Evolutionary conservation across 768 basidiomycete species (phyloP).

Genomic region (Mycena rebaudengoi): DNA sequence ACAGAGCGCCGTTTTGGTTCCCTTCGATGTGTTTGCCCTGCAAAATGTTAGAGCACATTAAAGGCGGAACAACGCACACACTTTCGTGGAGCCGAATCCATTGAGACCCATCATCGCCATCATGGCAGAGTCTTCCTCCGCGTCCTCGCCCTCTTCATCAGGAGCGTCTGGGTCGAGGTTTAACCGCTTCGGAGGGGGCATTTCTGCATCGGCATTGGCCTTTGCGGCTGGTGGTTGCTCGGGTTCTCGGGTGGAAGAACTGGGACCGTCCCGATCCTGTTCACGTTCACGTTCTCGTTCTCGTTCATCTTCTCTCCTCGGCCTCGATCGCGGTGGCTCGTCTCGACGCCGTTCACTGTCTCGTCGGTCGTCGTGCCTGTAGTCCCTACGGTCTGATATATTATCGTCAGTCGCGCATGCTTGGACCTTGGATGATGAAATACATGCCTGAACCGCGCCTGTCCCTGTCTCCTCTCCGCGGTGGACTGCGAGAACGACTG

Average conservation of each 20-base stretch:
- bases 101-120: conserved; percentile 89
- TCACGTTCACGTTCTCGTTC: conserved; percentile 47
- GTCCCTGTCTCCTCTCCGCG: conserved; percentile 50
- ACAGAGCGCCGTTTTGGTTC: conserved; percentile 76
- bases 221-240: conserved; percentile 29
- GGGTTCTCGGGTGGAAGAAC: conserved; percentile 29
- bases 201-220: conserved; percentile 10
- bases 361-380: conserved; percentile 32
- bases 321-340: too few relatives aligned
- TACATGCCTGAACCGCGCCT: conserved; percentile 40
- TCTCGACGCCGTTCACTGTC: conserved; percentile 50
- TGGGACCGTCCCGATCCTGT: conserved; percentile 39
- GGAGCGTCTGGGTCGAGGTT: conserved; percentile 53
- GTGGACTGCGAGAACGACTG: conserved; percentile 60
- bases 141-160: conserved; percentile 57
- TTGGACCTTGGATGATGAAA: neutral
- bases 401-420: too few relatives aligned
- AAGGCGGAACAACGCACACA: conserved; percentile 37
- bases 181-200: conserved; percentile 27
- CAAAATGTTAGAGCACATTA: neutral
- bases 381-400: conserved; percentile 44
- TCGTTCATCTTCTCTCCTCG: conserved; percentile 42
- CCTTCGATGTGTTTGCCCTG: conserved; percentile 85
- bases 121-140: conserved; percentile 81
- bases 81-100: conserved; percentile 93